These are phyloP conservation scores for Pichia ethanolica DNA, from an alignment of 805 yeast species.

Conservation along the genomic window DNA sequence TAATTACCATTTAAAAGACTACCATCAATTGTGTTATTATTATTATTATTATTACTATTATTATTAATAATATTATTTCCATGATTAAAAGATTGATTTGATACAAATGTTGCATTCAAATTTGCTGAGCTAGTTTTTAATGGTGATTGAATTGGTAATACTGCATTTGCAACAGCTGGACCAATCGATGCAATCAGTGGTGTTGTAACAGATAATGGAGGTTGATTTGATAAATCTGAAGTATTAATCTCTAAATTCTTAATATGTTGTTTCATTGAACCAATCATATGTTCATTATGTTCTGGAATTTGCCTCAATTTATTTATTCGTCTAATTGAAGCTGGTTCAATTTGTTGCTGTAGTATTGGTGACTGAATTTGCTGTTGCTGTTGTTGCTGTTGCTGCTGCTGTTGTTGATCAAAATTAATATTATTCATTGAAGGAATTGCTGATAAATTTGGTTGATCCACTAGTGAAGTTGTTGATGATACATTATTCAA, in stretches of 20 bases:
- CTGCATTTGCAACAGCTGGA: slow-evolving; percentile 28
- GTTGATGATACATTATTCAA: slow-evolving; percentile 16
- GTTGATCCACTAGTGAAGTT: slow-evolving; percentile 23
- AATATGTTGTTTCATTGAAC: slow-evolving; percentile 20
- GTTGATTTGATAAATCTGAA: background rate
- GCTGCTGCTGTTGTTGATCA: slow-evolving; percentile 8
- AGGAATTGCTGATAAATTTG: slow-evolving; percentile 31
- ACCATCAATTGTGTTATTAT: background rate
- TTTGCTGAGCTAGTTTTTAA: slow-evolving; percentile 10
- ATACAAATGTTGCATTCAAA: background rate
- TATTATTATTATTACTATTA: background rate
- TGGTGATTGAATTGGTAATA: slow-evolving; percentile 27
- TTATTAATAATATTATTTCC: no score
- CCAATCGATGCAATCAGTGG: slow-evolving; percentile 31
- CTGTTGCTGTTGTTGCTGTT: slow-evolving; percentile 6
- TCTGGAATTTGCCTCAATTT: slow-evolving; percentile 10
- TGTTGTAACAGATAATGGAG: slow-evolving; percentile 26
- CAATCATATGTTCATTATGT: slow-evolving; percentile 6
- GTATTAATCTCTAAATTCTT: slow-evolving; percentile 11
- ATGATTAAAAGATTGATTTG: background rate
- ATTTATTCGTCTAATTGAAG: background rate
- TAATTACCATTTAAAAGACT: background rate
- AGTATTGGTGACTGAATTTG: background rate
- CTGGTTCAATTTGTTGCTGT: slow-evolving; percentile 1
- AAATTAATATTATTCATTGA: slow-evolving; percentile 27